Evolutionary conservation across 2,329 filamentous ascomycete species (phyloP), one percentile per base, ranked within the genome.

Genomic region (Talaromyces sp.): DNA sequence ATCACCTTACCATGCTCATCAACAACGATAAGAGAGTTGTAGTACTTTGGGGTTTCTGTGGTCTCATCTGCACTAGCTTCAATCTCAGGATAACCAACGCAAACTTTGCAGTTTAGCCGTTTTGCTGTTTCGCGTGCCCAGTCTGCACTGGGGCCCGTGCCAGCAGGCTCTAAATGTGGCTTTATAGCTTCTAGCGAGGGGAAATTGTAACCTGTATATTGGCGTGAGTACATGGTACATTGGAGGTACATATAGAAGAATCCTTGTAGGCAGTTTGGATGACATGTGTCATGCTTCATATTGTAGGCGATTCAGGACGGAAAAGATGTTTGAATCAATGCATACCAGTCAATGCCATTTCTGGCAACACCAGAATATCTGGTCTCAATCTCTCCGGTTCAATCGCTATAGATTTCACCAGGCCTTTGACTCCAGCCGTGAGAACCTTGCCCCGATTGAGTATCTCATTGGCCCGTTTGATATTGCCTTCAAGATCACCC

Each of bases 1-100:
- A 86, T 60, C 2, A 85, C 70, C n/a, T 75, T 63, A 3, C 84
- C 85, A 0, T 66, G 59, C 3, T 82, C 78, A n/a, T 77, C 75
- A 22, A 86, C 77, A 20, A 84, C 81, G 16, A 87, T 77, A 3
- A 81, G 78, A 8, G 81, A 79, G 65, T 87, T 87, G 71, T 85
- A 87, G 58, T 78, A 74, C 36, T 67, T 76, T 10, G 64, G 56
- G 32, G 56, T 33, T 2, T 45, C 53, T 22, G 47, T 27, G 1
- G 29, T 49, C 17, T 30, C 47, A 19, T 48, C 16, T 1, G 36
- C 41, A 30, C 49, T 44, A 27, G 42, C 50, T 39, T 65, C 68
- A 13, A 77, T 65, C 58, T 87, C 85, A 0, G 85, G 84, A 60
- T 87, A 87, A 24, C 85, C 85, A 36, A 86, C 78, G 32, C 82